Evolutionary conservation across 768 basidiomycete genomes (phyloP).

Genomic region (Erythrobasidium yunnanense): DNA sequence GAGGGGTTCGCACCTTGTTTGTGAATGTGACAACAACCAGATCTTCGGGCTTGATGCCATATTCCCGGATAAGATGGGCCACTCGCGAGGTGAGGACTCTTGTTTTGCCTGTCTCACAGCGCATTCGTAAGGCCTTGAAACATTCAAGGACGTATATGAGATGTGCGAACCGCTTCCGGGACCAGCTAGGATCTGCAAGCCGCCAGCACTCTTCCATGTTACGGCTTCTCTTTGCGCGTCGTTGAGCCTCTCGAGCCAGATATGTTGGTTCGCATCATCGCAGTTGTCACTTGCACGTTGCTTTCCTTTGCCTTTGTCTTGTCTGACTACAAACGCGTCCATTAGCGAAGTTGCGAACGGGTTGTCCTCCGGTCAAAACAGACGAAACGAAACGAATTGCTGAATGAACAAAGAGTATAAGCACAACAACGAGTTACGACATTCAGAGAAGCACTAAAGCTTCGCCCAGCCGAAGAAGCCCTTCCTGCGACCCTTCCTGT

Average conservation of each 20-base stretch:
- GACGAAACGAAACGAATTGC: too few species aligned
- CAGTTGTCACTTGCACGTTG: not conserved
- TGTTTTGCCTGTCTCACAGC: conserved; percentile 40
- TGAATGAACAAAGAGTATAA: too few species aligned
- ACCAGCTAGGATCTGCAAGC: conserved; percentile 34
- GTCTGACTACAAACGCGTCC: not conserved
- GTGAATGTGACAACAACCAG: conserved; percentile 58
- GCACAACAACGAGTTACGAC: too few species aligned
- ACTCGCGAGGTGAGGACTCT: conserved; percentile 43
- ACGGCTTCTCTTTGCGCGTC: conserved; percentile 30
- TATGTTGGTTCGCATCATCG: not conserved
- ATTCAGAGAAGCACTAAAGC: too few species aligned
- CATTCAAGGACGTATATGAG: too few species aligned
- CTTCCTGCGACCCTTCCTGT: too few species aligned
- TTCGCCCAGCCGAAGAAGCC: too few species aligned
- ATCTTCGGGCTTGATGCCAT: not conserved
- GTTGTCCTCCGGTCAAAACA: too few species aligned
- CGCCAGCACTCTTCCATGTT: not conserved
- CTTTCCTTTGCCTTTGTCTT: not conserved
- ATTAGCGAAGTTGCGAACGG: too few species aligned
- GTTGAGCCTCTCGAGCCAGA: conserved; percentile 25
- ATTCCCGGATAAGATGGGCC: conserved; percentile 35
- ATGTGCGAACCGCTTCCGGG: conserved; percentile 34
- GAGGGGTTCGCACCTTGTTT: conserved; percentile 49
- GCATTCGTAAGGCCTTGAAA: too few species aligned